phyloP scores from a whole-genome alignment of 495 filamentous ascomycete genomes.

The Amniculicola lignicola region DNA sequence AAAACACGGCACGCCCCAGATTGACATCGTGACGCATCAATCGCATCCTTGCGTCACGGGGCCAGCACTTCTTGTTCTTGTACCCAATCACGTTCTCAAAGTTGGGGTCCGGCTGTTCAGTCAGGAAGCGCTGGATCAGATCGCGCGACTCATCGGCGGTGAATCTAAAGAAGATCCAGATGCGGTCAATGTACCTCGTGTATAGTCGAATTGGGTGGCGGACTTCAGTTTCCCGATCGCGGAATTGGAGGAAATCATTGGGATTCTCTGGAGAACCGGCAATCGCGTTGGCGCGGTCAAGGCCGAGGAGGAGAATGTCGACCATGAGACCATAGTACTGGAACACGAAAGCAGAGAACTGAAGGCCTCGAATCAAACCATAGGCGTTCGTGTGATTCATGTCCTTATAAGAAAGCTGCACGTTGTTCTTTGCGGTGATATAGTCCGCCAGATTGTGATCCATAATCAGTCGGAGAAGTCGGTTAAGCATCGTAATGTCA shows the following conservation, averaged over 20 bases:
- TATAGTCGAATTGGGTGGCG: constrained; percentile 95
- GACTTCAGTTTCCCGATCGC: constrained; percentile 83
- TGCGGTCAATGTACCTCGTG: constrained; percentile 95
- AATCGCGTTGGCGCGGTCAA: constrained; percentile 94
- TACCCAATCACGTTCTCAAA: constrained; percentile 99
- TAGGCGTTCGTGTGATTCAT: constrained; percentile 99
- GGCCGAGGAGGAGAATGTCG: constrained; percentile 85
- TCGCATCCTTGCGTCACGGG: constrained; percentile 93
- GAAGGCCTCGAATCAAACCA: constrained; percentile 93
- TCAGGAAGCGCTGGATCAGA: constrained; percentile 95
- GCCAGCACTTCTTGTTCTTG: constrained; percentile 99
- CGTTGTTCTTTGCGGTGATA: constrained; percentile 99
- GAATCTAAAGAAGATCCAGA: constrained; percentile 97
- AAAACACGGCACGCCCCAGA: constrained; percentile 95
- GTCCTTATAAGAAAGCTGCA: constrained; percentile 98
- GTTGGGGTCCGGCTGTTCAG: constrained; percentile 97
- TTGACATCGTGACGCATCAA: constrained; percentile 99
- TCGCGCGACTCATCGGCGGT: constrained; percentile 90
- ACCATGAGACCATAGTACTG: constrained; percentile 98
- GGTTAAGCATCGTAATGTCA: constrained; percentile 92
- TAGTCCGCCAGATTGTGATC: constrained; percentile 99
- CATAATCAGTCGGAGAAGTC: constrained; percentile 93
- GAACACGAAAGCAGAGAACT: constrained; percentile 98
- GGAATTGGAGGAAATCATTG: constrained; percentile 98
- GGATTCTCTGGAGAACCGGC: constrained; percentile 94